Evolutionary conservation across 2,329 filamentous ascomycete species (phyloP), one percentile per base, ranked within the genome.

Genomic region (Ceratocystis destructans): DNA sequence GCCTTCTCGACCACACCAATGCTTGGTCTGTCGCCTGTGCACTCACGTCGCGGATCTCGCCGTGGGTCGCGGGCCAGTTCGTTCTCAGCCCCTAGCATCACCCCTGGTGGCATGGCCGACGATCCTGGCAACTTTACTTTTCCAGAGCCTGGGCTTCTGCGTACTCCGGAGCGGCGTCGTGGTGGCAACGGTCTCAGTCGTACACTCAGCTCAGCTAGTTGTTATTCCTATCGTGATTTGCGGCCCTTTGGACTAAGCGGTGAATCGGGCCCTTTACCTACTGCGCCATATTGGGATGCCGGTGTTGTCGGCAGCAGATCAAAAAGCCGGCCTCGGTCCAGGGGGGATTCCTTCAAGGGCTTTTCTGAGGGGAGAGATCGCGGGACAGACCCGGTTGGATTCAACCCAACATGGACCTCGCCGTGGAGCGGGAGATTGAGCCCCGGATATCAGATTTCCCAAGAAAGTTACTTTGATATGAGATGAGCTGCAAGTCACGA

Each of bases 1-100:
- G 73, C 72, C 68, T 57, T 73, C 62, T 70, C 74, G 33, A 69
- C 70, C n/a, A 75, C 74, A 10, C 41, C 61, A 15, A 22, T 31
- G 41, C 41, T 31, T 5, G 41, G 25, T 7, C 20, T 59, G 20
- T 62, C 61, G 41, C 61, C 61, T 1, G 6, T 62, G 12, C 25
- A 33, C 62, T 64, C 62, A 6, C 62, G 62, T 28, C 62, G 31
- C 17, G n/a, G 44, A n/a, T 63, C 61, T 22, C 61, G 61, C 25
- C 61, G 41, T 17, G 62, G 62, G 15, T 64, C 62, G 17, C 55
- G 55, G 15, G 55, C 28, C 10, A 59, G 28, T 10, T 59, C 55
- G 25, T 20, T 64, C 20, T 64, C 62, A 4, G 28, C 55, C 5
- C 31, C 55, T 15, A 31, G 45, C 62, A 46, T 33, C 15, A 8